Evolutionary conservation across 768 basidiomycete genomes (phyloP).

Genomic region (Leccinum sublutescens): DNA sequence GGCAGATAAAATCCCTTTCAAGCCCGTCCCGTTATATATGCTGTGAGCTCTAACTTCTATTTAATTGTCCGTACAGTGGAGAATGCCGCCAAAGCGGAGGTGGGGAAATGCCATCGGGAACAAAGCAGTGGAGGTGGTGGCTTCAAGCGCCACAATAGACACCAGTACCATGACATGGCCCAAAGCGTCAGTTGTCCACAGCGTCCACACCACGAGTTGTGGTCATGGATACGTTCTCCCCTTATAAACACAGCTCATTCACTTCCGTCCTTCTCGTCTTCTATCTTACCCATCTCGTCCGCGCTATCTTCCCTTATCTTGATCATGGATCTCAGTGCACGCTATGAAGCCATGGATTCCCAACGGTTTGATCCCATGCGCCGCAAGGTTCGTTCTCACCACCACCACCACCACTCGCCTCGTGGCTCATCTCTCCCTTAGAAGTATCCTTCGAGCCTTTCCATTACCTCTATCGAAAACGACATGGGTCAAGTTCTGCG

Average conservation of each 20-base stretch:
- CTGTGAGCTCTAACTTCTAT: conserved; percentile 2
- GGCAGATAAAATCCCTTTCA: conserved; percentile 10
- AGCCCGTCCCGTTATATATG: conserved; percentile 16
- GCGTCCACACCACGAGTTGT: conserved; percentile 25
- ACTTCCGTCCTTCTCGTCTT: conserved; percentile 31
- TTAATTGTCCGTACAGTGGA: conserved; percentile 7
- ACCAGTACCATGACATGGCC: conserved; percentile 13
- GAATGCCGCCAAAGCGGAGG: conserved; percentile 21
- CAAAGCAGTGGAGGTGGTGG: conserved; percentile 19
- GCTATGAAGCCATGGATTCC: conserved; percentile 30
- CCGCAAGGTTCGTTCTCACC: conserved; percentile 24
- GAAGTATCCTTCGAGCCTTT: conserved; percentile 18
- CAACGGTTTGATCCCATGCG: conserved; percentile 35
- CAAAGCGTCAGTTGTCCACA: conserved; percentile 24
- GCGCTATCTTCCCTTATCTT: conserved; percentile 31
- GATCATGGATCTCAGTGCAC: conserved; percentile 25
- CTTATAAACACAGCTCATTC: conserved; percentile 25
- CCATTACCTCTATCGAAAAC: conserved; percentile 10
- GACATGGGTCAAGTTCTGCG: conserved; percentile 32
- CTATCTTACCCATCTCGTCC: conserved; percentile 24
- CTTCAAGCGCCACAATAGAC: conserved; percentile 15
- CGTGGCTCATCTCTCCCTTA: conserved; percentile 22
- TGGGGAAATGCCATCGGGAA: conserved; percentile 11
- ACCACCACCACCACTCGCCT: conserved; percentile 15
- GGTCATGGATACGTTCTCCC: conserved; percentile 22